phyloP scores from a whole-genome alignment of 805 yeast species.

The Metschnikowia gelsemii region DNA sequence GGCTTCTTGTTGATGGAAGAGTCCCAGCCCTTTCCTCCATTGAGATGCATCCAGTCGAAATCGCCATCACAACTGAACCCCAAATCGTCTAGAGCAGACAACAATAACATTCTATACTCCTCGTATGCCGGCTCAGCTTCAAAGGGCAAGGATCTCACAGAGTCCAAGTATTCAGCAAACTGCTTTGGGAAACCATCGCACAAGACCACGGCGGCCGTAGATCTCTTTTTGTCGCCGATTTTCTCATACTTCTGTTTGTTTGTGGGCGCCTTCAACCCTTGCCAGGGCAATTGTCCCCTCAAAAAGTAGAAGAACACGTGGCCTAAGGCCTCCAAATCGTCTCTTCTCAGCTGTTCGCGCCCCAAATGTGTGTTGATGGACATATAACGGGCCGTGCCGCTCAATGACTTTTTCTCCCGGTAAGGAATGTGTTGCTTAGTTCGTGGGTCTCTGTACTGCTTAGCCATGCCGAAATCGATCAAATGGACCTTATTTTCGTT shows the following conservation, averaged over 20 bases:
- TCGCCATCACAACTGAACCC: constrained; percentile 63
- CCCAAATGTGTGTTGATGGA: constrained; percentile 95
- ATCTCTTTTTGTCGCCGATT: constrained; percentile 91
- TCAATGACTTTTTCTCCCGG: constrained; percentile 91
- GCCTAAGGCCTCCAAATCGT: constrained; percentile 92
- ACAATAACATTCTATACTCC: constrained; percentile 60
- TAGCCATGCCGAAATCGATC: constrained; percentile 87
- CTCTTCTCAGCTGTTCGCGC: constrained; percentile 94
- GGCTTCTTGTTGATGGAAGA: constrained; percentile 72
- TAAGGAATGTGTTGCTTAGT: constrained; percentile 84
- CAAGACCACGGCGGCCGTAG: constrained; percentile 79
- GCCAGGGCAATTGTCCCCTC: constrained; percentile 98
- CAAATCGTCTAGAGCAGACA: constrained; percentile 54
- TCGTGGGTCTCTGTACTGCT: constrained; percentile 77
- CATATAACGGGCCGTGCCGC: constrained; percentile 98
- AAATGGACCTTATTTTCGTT: constrained; percentile 68
- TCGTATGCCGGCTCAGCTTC: constrained; percentile 81
- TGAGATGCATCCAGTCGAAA: constrained; percentile 80
- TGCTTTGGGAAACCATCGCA: constrained; percentile 76
- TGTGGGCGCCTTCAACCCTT: constrained; percentile 94
- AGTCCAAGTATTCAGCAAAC: constrained; percentile 69
- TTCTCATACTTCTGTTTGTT: constrained; percentile 96
- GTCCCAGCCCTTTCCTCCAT: constrained; percentile 83
- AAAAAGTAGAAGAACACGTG: constrained; percentile 92
- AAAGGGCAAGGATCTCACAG: constrained; percentile 67